Percentiles rank a stretch among this genome's conserved stretches.
phyloP scores from a whole-genome alignment of 106 monocot species.

The Acorus gramineus region DNA sequence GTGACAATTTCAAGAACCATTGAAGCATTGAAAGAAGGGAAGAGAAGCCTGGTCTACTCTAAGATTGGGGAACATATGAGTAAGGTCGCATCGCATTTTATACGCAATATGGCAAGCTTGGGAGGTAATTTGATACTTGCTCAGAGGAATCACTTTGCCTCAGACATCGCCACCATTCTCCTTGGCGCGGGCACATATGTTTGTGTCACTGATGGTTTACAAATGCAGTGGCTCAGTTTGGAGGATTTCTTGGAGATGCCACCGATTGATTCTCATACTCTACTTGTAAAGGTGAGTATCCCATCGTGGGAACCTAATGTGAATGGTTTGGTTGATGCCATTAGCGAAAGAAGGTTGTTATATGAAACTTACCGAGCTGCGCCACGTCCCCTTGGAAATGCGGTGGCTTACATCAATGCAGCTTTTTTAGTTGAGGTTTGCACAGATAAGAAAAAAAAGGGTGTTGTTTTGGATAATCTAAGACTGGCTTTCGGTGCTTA shows the following conservation, averaged over 20 bases:
- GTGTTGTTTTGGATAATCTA: slow-evolving; percentile 23
- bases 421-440: slow-evolving; percentile 53
- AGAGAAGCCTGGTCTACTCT: slow-evolving; percentile 17
- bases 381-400: slow-evolving; percentile 72
- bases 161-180: slow-evolving; percentile 78
- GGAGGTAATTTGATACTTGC: slow-evolving; percentile 85
- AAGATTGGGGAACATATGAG: slow-evolving; percentile 73
- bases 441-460: slow-evolving; percentile 15
- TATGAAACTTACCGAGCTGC: slow-evolving; percentile 72
- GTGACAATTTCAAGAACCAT: slow-evolving; percentile 55
- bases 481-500: slow-evolving; percentile 71
- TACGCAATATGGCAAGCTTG: slow-evolving; percentile 73
- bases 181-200: slow-evolving; percentile 53
- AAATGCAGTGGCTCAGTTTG: slow-evolving; percentile 28
- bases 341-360: slow-evolving; percentile 7
- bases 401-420: slow-evolving; percentile 65
- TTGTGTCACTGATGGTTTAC: slow-evolving; percentile 18
- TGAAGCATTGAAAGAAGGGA: slow-evolving; percentile 42
- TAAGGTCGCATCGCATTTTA: slow-evolving; percentile 57
- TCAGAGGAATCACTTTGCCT: slow-evolving; percentile 64
- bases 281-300: slow-evolving; percentile 55
- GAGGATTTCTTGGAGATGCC: slow-evolving; percentile 51
- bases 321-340: slow-evolving; percentile 9
- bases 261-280: slow-evolving; percentile 25
- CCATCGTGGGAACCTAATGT: slow-evolving; percentile 13